These are phyloP conservation scores for Chondrostereum purpureum DNA, from an alignment of 1,284 basidiomycete genomes.

Conservation along the genomic window DNA sequence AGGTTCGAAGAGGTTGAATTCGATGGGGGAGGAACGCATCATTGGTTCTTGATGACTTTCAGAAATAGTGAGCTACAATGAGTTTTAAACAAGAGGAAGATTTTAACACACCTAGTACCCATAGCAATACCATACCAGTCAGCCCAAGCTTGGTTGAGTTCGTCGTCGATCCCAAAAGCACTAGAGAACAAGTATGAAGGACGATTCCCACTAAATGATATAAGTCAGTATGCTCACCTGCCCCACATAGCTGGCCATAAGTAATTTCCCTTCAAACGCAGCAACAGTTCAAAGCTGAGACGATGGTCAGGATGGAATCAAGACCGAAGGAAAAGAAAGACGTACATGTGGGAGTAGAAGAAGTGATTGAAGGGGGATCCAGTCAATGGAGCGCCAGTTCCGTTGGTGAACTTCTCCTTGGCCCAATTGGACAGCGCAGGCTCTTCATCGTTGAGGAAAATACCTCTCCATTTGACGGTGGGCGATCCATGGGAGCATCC, in stretches of 20 bases:
- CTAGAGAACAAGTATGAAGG: background rate
- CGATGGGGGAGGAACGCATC: conserved; percentile 50
- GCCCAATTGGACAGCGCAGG: conserved; percentile 58
- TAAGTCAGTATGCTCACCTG: conserved; percentile 22
- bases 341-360: conserved; percentile 57
- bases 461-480: conserved; percentile 65
- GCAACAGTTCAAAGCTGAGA: conserved; percentile 48
- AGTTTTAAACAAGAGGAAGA: no score
- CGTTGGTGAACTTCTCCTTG: conserved; percentile 62
- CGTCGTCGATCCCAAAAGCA: conserved; percentile 62
- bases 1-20: conserved; percentile 48
- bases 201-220: no score
- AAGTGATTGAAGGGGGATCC: conserved; percentile 56
- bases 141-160: conserved; percentile 56
- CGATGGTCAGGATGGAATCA: conserved; percentile 2
- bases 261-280: conserved; percentile 66
- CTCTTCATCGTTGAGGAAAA: conserved; percentile 64
- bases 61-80: no score
- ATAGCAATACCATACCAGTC: conserved; percentile 67
- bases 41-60: conserved; percentile 59
- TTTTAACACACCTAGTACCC: conserved; percentile 51
- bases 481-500: conserved; percentile 61
- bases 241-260: conserved; percentile 58
- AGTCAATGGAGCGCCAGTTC: conserved; percentile 41
- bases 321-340: conserved; percentile 9